Percentiles rank a stretch among this genome's conserved stretches.
phyloP scores from a whole-genome alignment of 192 early-diverging fungal species.

The Allomyces arbusculus region DNA sequence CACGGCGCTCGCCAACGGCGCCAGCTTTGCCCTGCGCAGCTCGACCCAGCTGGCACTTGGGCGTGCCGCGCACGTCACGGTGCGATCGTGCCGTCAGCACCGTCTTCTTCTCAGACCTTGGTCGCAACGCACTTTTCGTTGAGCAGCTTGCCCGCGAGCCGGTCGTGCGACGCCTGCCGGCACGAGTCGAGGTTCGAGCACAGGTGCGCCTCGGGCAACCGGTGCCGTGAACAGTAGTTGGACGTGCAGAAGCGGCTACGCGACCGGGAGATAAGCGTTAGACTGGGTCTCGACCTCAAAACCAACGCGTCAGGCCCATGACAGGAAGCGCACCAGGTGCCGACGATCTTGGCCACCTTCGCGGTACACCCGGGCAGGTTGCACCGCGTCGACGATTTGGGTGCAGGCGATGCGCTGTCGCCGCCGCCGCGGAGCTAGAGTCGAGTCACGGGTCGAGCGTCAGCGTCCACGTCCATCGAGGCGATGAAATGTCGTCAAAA shows the following conservation, averaged over 20 bases:
- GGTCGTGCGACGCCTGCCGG: slow-evolving; percentile 32
- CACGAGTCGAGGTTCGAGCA: slow-evolving; percentile 45
- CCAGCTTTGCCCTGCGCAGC: no score
- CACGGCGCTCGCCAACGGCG: no score
- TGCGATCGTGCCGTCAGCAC: no score
- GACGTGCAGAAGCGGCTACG: slow-evolving; percentile 30
- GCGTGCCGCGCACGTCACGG: no score
- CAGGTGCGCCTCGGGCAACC: slow-evolving; percentile 50
- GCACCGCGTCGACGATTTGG: not conserved
- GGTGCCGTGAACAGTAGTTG: slow-evolving; percentile 47
- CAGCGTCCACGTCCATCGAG: no score
- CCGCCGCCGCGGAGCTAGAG: no score
- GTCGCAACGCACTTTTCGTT: slow-evolving; percentile 48
- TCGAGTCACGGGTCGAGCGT: no score
- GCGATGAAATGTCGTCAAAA: slow-evolving; percentile 4
- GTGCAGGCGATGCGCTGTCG: not conserved
- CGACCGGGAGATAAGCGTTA: no score
- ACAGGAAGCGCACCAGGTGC: slow-evolving; percentile 15
- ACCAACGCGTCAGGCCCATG: no score
- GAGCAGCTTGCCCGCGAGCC: slow-evolving; percentile 33
- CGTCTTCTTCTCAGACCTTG: slow-evolving; percentile 27
- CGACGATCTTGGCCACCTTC: slow-evolving; percentile 46
- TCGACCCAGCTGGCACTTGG: no score
- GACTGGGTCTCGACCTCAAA: no score
- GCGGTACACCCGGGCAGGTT: slow-evolving; percentile 15